A percentile compares a stretch with the other conserved stretches of the same genome.
Evolutionary conservation across 805 yeast genomes (phyloP).

Genomic region (Tetrapisispora namnaoensis): DNA sequence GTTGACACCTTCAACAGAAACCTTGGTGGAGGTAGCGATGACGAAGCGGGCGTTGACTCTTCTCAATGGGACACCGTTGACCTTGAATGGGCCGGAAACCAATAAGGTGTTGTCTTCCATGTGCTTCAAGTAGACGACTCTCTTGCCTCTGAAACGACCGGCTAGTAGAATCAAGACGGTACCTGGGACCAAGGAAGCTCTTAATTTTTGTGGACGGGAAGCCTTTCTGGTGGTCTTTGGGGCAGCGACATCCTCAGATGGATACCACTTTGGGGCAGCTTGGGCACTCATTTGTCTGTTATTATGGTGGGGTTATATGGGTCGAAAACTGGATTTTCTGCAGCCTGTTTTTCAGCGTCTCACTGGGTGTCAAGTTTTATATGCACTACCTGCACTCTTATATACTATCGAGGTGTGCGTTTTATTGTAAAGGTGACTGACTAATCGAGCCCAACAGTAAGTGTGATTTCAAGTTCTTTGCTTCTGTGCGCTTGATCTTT

Average conservation of each 20-base stretch:
- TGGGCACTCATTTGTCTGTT: slow-evolving; percentile 30
- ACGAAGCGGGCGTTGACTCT: slow-evolving; percentile 98
- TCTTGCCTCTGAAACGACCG: slow-evolving; percentile 99
- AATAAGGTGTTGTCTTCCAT: slow-evolving; percentile 96
- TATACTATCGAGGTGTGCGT: too few species aligned
- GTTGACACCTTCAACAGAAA: slow-evolving; percentile 69
- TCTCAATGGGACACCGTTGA: slow-evolving; percentile 99
- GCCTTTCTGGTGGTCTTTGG: slow-evolving; percentile 86
- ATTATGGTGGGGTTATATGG: slow-evolving; percentile 4
- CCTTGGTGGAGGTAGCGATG: slow-evolving; percentile 94
- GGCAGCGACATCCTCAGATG: slow-evolving; percentile 82
- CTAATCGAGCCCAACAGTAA: too few species aligned
- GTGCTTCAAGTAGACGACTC: slow-evolving; percentile 95
- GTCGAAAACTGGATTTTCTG: neutral
- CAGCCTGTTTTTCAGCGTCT: neutral
- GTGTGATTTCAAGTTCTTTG: too few species aligned
- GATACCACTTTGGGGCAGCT: slow-evolving; percentile 80
- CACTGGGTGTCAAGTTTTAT: too few species aligned
- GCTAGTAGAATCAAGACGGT: slow-evolving; percentile 94
- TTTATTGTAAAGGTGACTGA: too few species aligned
- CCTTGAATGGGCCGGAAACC: slow-evolving; percentile 98
- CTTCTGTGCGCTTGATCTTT: too few species aligned
- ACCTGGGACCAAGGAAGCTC: slow-evolving; percentile 95
- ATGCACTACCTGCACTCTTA: too few species aligned
- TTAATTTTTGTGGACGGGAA: slow-evolving; percentile 86